Evolutionary conservation across 2,329 filamentous ascomycete genomes (phyloP), one percentile per base, ranked within the genome.

Genomic region (Cadophora sp.): DNA sequence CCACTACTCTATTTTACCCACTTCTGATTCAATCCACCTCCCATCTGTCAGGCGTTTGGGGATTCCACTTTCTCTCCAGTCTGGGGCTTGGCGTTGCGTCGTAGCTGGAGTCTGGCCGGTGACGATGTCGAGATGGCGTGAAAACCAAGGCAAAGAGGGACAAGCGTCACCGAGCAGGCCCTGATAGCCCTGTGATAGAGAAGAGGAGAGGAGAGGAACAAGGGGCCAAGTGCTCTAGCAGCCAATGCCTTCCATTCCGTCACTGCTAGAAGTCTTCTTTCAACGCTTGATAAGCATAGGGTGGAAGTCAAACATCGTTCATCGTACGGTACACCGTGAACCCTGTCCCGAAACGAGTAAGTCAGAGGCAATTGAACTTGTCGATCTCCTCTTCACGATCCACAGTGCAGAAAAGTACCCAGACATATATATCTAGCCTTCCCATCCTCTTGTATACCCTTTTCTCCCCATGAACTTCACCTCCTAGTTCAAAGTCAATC

Each of bases 41-140:
- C n/a, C 53, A 36, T 50, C 27, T 30, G 22, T 48, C 24, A n/a
- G 39, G 27, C 48, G 9, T 45, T 66, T 66, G 67, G 48, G 45
- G 56, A 55, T 66, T 68, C 68, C 65, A 62, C 63, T 4, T 64
- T 56, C 58, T 56, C 58, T 65, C 66, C 63, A 53, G 36, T 59
- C 64, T 62, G 58, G 67, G 55, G 61, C 61, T 64, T 66, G 65
- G 67, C 48, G 27, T 48, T 33, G 18, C 58, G 24, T 60, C 58
- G 41, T 24, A 30, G n/a, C 22, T 56, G 51, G 58, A 41, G n/a
- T 14, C n/a, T 24, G 33, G 11, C 41, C 41, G 22, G 58, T 60
- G 58, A 48, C 58, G 58, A 20, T 60, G 41, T 45, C 9, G 3
- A 11, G 33, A 7, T 48, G 39, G 58, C 20, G 33, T 41, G 55